Evolutionary conservation across 768 basidiomycete species (phyloP).

Genomic region (Auricularia cornea): DNA sequence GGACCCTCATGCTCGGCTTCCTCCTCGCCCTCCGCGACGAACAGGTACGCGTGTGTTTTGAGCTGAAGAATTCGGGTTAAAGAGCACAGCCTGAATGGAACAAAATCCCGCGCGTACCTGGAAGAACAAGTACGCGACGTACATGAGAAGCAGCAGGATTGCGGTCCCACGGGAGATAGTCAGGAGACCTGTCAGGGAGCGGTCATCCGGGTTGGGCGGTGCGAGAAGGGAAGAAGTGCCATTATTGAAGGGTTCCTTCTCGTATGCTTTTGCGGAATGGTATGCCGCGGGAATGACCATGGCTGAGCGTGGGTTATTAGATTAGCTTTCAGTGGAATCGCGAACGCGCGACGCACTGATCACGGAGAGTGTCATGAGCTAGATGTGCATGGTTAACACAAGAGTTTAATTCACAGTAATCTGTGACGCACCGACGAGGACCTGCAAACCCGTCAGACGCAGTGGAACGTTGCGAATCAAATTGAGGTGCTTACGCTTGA

Average conservation of each 20-base stretch:
- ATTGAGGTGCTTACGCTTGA: conserved; percentile 54
- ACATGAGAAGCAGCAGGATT: conserved; percentile 63
- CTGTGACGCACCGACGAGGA: conserved; percentile 7
- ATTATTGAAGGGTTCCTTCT: conserved; percentile 6
- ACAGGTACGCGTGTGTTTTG: conserved; percentile 61
- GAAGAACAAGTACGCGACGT: conserved; percentile 67
- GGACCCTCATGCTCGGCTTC: conserved; percentile 36
- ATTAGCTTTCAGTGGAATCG: conserved; percentile 3
- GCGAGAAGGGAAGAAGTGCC: conserved; percentile 5
- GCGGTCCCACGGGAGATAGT: conserved; percentile 77
- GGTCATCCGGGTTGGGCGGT: conserved; percentile 17
- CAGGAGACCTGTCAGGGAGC: conserved; percentile 43
- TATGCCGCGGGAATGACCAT: conserved; percentile 91
- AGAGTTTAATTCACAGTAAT: neutral
- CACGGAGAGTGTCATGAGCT: conserved; percentile 81
- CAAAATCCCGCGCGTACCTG: conserved; percentile 38
- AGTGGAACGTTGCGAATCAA: neutral
- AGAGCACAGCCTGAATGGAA: neutral
- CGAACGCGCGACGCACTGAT: conserved; percentile 49
- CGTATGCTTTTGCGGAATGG: conserved; percentile 21
- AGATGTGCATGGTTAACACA: conserved; percentile 4
- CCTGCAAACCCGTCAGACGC: neutral
- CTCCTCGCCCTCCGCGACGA: conserved; percentile 32
- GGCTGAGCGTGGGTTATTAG: conserved; percentile 31
- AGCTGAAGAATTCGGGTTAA: conserved; percentile 35